Percentiles rank a stretch among this genome's conserved stretches.
Evolutionary conservation across 2,329 filamentous ascomycete genomes (phyloP).

Genomic region (Phoma sp.): DNA sequence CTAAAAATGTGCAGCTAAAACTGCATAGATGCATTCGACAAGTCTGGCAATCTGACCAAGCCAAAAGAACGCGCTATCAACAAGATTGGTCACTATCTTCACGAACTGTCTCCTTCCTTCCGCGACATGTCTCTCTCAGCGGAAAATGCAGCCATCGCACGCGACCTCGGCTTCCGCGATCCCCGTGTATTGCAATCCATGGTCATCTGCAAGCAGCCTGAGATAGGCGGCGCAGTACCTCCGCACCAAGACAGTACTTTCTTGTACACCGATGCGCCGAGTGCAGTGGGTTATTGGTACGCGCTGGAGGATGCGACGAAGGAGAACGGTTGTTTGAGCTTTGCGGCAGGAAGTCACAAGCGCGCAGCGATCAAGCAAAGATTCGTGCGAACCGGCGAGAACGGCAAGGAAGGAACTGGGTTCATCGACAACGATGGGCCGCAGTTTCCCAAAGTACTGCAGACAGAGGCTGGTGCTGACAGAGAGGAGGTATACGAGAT

Average conservation of each 20-base stretch:
- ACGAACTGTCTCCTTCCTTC: slow-evolving; percentile 55
- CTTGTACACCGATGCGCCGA: slow-evolving; percentile 86
- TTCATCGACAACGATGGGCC: slow-evolving; percentile 69
- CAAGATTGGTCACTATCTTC: slow-evolving; percentile 61
- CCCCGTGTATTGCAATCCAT: slow-evolving; percentile 88
- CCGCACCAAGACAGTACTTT: slow-evolving; percentile 94
- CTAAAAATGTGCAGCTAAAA: not conserved
- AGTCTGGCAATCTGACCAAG: slow-evolving; percentile 69
- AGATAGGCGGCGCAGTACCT: slow-evolving; percentile 90
- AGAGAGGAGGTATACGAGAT: slow-evolving; percentile 69
- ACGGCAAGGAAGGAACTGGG: slow-evolving; percentile 48
- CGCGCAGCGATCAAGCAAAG: slow-evolving; percentile 73
- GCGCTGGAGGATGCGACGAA: slow-evolving; percentile 89
- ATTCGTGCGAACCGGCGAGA: slow-evolving; percentile 69
- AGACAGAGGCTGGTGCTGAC: slow-evolving; percentile 51
- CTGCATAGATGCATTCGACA: slow-evolving; percentile 73
- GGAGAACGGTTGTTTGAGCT: slow-evolving; percentile 88
- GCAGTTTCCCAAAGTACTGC: slow-evolving; percentile 61
- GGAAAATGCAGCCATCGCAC: slow-evolving; percentile 69
- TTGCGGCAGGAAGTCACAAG: slow-evolving; percentile 81
- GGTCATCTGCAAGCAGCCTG: slow-evolving; percentile 98
- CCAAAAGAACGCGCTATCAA: slow-evolving; percentile 88
- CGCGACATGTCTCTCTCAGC: slow-evolving; percentile 60
- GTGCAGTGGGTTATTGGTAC: slow-evolving; percentile 96
- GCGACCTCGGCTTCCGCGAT: slow-evolving; percentile 74